Conservation (phyloP, 1,284 basidiomycete genomes). For the Amylostereum chailletii region DNA sequence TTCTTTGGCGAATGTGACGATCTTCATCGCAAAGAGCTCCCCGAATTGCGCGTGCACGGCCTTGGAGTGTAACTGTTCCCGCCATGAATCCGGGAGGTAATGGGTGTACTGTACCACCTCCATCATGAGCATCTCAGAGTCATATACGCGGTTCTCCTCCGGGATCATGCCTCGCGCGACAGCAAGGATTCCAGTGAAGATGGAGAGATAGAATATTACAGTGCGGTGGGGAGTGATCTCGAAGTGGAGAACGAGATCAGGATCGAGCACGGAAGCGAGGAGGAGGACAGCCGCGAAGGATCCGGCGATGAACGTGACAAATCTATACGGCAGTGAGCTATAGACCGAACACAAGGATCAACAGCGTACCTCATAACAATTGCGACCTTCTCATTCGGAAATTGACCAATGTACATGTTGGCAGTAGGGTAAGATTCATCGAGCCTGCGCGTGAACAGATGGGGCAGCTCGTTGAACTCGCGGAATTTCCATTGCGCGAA, state of each 20-base stretch:
- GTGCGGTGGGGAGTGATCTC: slow-evolving; percentile 92
- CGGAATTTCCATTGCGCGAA: slow-evolving; percentile 98
- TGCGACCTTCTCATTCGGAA: slow-evolving; percentile 90
- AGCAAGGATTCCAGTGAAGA: slow-evolving; percentile 86
- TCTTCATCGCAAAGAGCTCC: slow-evolving; percentile 82
- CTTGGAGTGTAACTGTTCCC: slow-evolving; percentile 82
- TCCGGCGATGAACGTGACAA: slow-evolving; percentile 92
- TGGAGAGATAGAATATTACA: slow-evolving; percentile 85
- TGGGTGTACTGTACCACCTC: slow-evolving; percentile 92
- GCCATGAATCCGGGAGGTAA: slow-evolving; percentile 92
- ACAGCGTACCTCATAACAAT: slow-evolving; percentile 70
- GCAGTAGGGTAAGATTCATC: slow-evolving; percentile 85
- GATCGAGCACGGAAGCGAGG: slow-evolving; percentile 85
- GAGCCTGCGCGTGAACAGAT: slow-evolving; percentile 82
- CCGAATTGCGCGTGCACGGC: slow-evolving; percentile 86
- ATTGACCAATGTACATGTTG: slow-evolving; percentile 95
- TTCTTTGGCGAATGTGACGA: slow-evolving; percentile 82
- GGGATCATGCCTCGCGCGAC: slow-evolving; percentile 93
- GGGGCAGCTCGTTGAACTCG: slow-evolving; percentile 97
- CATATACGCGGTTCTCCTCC: slow-evolving; percentile 88
- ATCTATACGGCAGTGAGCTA: slow-evolving; percentile 38
- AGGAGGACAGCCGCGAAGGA: slow-evolving; percentile 94
- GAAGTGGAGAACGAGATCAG: slow-evolving; percentile 87
- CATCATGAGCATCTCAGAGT: slow-evolving; percentile 86
- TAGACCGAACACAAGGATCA: background rate